A percentile compares a stretch with the other conserved stretches of the same genome.
phyloP scores from a whole-genome alignment of 768 basidiomycete species.

The Aureoboletus auriporus region DNA sequence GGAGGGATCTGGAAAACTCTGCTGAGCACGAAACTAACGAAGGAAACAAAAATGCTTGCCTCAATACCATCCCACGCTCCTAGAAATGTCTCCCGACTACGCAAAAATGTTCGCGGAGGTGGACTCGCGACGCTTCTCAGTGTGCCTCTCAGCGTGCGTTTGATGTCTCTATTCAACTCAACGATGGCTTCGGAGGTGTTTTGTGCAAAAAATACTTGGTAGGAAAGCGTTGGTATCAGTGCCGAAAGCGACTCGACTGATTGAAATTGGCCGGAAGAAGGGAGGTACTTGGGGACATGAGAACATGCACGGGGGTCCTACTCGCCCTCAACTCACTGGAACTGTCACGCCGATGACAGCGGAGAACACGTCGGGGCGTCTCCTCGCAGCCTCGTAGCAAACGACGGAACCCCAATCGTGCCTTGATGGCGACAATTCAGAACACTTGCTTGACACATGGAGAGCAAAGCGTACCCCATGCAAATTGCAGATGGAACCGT shows the following conservation, averaged over 20 bases:
- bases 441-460: not conserved
- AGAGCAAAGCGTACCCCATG: slow-evolving; percentile 47
- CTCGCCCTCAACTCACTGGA: slow-evolving; percentile 42
- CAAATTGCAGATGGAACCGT: slow-evolving; percentile 48
- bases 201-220: slow-evolving; percentile 60
- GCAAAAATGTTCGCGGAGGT: slow-evolving; percentile 54
- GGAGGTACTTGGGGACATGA: slow-evolving; percentile 48
- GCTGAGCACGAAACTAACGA: not conserved
- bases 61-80: slow-evolving; percentile 44
- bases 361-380: slow-evolving; percentile 59
- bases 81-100: slow-evolving; percentile 45
- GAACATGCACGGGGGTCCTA: not conserved
- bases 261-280: slow-evolving; percentile 44
- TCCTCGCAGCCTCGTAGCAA: slow-evolving; percentile 67
- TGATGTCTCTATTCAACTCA: slow-evolving; percentile 55
- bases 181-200: slow-evolving; percentile 42
- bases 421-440: slow-evolving; percentile 29
- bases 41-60: not conserved
- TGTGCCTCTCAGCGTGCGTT: slow-evolving; percentile 54
- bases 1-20: slow-evolving; percentile 51
- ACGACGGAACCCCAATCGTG: slow-evolving; percentile 74
- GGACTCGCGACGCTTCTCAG: slow-evolving; percentile 50
- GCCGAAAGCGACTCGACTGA: slow-evolving; percentile 39
- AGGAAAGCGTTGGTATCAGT: slow-evolving; percentile 50
- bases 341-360: slow-evolving; percentile 56